Base-by-base conservation (phyloP, 495 filamentous ascomycete genomes). In the Aspergillus saccharolyticus region DNA sequence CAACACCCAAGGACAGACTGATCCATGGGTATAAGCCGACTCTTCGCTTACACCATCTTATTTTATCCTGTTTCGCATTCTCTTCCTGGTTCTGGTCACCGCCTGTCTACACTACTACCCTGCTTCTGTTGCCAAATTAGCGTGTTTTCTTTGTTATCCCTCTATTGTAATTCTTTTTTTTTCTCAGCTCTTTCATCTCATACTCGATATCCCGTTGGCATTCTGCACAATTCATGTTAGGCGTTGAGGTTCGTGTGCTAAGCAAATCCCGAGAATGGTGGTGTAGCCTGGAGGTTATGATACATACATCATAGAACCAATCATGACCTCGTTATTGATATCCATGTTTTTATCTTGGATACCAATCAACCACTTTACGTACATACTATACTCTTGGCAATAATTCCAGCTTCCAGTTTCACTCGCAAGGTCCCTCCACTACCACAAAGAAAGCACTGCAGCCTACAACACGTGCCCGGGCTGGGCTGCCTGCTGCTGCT, bases 11-110 rank as follows among this genome's bases (percentile, higher is more conserved):
- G 57, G 44, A 19, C 59, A 58, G 42, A 42, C 56, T 18, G 70
- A 74, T 63, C 70, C 68, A 7, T 77, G 74, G 74, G 49, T 75
- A 42, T 77, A 53, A 69, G 20, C 28, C 15, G 2, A 12, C 39
- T 17, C 20, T 50, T 6, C 49, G 24, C 12, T 22, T n/a, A n/a
- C n/a, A n/a, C 46, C 43, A 24, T 49, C 19, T 22, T 49, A 22
- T 33, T 47, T 39, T 22, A 21, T 18, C n/a, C 8, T 42, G 9
- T n/a, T n/a, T n/a, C n/a, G n/a, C n/a, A n/a, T n/a, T n/a, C n/a
- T n/a, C 1, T 21, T 19, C 17, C 16, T 44, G 17, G 7, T 47
- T 47, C 19, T 55, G 18, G 7, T 46, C 44, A 46, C n/a, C n/a
- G n/a, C n/a, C n/a, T n/a, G n/a, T n/a, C n/a, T n/a, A 46, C 18